A percentile compares a stretch with the other conserved stretches of the same genome.
Evolutionary conservation across 106 monocot species (phyloP).

Genomic region (Apostasia ramifera): DNA sequence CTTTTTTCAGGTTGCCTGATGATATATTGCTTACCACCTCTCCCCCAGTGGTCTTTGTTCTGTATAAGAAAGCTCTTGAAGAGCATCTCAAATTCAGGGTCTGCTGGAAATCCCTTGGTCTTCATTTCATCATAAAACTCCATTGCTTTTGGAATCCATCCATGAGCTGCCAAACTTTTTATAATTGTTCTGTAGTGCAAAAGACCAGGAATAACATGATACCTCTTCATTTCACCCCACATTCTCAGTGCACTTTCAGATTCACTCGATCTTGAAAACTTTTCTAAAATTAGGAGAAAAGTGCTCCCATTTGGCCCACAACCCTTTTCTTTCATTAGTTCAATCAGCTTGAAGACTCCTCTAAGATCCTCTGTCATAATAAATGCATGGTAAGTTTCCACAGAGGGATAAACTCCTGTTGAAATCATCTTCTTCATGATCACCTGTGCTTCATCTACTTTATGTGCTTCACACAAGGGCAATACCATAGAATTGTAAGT

Average conservation of each 20-base stretch:
- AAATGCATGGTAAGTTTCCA: slow-evolving; percentile 74
- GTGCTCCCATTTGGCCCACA: slow-evolving; percentile 39
- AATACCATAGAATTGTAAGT: slow-evolving; percentile 68
- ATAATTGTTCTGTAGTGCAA: slow-evolving; percentile 49
- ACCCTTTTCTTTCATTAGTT: slow-evolving; percentile 50
- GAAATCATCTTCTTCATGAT: slow-evolving; percentile 55
- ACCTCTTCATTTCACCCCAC: slow-evolving; percentile 62
- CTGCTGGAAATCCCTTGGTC: slow-evolving; percentile 46
- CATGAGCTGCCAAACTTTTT: slow-evolving; percentile 46
- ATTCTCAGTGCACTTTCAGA: slow-evolving; percentile 57
- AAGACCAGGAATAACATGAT: slow-evolving; percentile 26
- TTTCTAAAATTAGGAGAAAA: slow-evolving; percentile 53
- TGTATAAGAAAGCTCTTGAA: slow-evolving; percentile 25
- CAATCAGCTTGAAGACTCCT: slow-evolving; percentile 40
- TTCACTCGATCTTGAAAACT: slow-evolving; percentile 46
- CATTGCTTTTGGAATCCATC: slow-evolving; percentile 65
- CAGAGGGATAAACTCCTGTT: slow-evolving; percentile 37
- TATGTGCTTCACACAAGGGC: slow-evolving; percentile 71
- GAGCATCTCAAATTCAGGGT: slow-evolving; percentile 57
- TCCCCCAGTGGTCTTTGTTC: slow-evolving; percentile 37
- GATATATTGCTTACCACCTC: slow-evolving; percentile 21
- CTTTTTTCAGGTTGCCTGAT: slow-evolving; percentile 6
- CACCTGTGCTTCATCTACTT: slow-evolving; percentile 54
- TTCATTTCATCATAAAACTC: slow-evolving; percentile 77
- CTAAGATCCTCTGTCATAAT: slow-evolving; percentile 37